A percentile compares a stretch with the other conserved stretches of the same genome.
phyloP scores from a whole-genome alignment of 106 monocot species.

The Iris macrosiphon region DNA sequence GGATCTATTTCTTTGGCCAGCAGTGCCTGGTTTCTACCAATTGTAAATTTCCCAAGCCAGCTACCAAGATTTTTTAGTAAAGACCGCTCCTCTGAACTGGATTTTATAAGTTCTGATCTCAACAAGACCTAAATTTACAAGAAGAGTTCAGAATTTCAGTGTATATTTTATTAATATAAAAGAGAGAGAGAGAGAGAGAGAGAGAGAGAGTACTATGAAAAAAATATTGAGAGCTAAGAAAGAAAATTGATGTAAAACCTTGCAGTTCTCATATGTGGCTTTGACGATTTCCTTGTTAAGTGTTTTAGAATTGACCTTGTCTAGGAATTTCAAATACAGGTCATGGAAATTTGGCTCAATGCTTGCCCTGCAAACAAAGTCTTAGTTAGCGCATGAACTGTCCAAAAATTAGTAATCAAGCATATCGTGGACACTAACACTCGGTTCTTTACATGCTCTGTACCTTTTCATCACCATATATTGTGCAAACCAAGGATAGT shows the following conservation, averaged over 20 bases:
- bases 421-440: not conserved
- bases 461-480: constrained; percentile 99
- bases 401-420: not conserved
- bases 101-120: constrained; percentile 91
- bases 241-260: constrained; percentile 37
- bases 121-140: constrained; percentile 56
- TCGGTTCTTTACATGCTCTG: not conserved
- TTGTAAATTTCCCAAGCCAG: constrained; percentile 98
- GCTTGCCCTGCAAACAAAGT: constrained; percentile 62
- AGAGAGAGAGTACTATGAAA: too few relatives aligned
- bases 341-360: constrained; percentile 99
- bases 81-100: constrained; percentile 97
- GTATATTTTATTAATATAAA: too few relatives aligned
- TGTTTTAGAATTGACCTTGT: constrained; percentile 79
- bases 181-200: too few relatives aligned
- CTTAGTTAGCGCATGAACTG: constrained; percentile 1
- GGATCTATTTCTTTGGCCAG: constrained; percentile 93
- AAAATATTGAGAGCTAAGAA: too few relatives aligned
- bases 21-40: constrained; percentile 86
- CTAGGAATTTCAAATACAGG: constrained; percentile 88
- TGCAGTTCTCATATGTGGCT: constrained; percentile 99
- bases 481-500: constrained; percentile 95
- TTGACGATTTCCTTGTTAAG: constrained; percentile 89
- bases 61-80: constrained; percentile 99
- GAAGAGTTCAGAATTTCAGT: constrained; percentile 1